Percentiles rank a stretch among this genome's conserved stretches.
Conservation (phyloP, 495 filamentous ascomycete species). For the Mytilinidion resinicola region DNA sequence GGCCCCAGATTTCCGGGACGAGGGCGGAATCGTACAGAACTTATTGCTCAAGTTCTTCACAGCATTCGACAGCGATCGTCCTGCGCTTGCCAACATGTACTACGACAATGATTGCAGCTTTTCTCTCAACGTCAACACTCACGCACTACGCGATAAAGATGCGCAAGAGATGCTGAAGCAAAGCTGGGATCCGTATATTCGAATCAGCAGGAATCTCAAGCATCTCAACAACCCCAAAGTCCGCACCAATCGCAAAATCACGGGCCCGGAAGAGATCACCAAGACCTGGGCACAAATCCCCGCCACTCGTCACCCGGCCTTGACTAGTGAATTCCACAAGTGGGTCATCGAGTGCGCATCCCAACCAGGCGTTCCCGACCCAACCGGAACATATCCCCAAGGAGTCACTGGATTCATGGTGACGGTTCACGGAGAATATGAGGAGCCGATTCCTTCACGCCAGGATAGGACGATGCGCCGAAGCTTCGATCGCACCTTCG, state of each 20-base stretch:
- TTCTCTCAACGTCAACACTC: slow-evolving; percentile 65
- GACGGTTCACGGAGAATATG: slow-evolving; percentile 74
- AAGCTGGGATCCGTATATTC: slow-evolving; percentile 69
- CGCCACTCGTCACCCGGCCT: slow-evolving; percentile 65
- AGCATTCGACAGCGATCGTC: slow-evolving; percentile 67
- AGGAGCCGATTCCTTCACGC: slow-evolving; percentile 56
- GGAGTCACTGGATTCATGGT: slow-evolving; percentile 75
- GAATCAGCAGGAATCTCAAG: slow-evolving; percentile 71
- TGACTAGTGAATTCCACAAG: slow-evolving; percentile 52
- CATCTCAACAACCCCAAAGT: slow-evolving; percentile 55
- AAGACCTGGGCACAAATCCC: slow-evolving; percentile 65
- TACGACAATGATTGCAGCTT: slow-evolving; percentile 78
- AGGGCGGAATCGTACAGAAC: slow-evolving; percentile 62
- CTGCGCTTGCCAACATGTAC: slow-evolving; percentile 52
- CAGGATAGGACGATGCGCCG: slow-evolving; percentile 53
- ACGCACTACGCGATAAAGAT: slow-evolving; percentile 48
- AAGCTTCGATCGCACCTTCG: slow-evolving; percentile 80
- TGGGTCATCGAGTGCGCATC: slow-evolving; percentile 81
- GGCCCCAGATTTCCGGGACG: slow-evolving; percentile 67
- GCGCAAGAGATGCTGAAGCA: slow-evolving; percentile 30
- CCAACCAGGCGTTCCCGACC: slow-evolving; percentile 64
- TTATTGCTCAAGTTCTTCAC: slow-evolving; percentile 71
- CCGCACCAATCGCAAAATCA: slow-evolving; percentile 58
- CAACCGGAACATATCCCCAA: slow-evolving; percentile 52
- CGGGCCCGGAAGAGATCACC: slow-evolving; percentile 59